A percentile compares a stretch with the other conserved stretches of the same genome.
Conservation (phyloP, 2,329 filamentous ascomycete genomes). For the Fusarium redolens region DNA sequence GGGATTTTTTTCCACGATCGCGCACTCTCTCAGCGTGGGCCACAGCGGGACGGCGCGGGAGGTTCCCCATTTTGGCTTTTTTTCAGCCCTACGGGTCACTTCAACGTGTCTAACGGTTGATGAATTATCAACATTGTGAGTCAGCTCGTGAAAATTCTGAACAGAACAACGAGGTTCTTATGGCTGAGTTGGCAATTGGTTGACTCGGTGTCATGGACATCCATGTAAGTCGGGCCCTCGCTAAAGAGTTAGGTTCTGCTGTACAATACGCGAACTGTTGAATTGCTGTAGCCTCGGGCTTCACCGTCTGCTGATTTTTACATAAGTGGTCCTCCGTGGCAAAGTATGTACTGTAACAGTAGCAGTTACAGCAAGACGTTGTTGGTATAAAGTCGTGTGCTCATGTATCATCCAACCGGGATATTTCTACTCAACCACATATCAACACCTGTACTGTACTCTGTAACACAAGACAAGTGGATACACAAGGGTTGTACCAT, state of each 20-base stretch:
- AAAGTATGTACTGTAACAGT: not conserved
- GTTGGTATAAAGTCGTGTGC: not conserved
- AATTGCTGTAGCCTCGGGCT: slow-evolving; percentile 8
- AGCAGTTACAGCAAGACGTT: not conserved
- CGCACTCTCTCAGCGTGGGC: slow-evolving; percentile 13
- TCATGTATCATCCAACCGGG: not conserved
- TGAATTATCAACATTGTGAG: not conserved
- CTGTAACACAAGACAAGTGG: not conserved
- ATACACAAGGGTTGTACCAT: slow-evolving; percentile 1
- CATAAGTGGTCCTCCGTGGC: slow-evolving; percentile 9
- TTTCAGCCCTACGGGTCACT: slow-evolving; percentile 27
- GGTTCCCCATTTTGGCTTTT: slow-evolving; percentile 6
- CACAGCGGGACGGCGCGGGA: slow-evolving; percentile 23
- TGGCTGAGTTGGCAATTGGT: slow-evolving; percentile 7
- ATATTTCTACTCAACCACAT: not conserved
- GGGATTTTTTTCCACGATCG: not conserved
- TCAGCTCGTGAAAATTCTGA: slow-evolving; percentile 10
- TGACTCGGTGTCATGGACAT: not conserved
- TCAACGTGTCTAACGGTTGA: not conserved
- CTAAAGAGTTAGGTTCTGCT: not conserved
- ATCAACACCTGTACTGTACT: not conserved
- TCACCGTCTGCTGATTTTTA: slow-evolving; percentile 16
- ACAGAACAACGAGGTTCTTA: not conserved
- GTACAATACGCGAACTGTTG: not conserved
- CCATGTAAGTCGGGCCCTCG: slow-evolving; percentile 20